phyloP scores from a whole-genome alignment of 768 basidiomycete genomes.

The Serendipita sp. region DNA sequence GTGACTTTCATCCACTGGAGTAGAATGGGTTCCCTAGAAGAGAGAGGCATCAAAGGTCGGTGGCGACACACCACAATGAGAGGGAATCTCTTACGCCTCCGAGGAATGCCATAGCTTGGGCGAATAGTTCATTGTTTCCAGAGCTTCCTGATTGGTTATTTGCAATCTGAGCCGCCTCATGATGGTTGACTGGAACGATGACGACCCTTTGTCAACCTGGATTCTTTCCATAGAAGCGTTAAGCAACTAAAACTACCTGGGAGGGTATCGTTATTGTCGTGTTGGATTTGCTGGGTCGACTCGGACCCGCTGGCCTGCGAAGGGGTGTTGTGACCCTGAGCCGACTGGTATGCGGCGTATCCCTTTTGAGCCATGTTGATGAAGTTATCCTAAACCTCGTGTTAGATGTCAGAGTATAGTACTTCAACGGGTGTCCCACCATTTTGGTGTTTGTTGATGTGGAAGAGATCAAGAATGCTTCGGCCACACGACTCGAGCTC shows the following conservation, averaged over 20 bases:
- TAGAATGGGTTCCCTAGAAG: conserved; percentile 33
- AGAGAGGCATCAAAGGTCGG: neutral
- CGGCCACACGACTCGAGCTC: no score
- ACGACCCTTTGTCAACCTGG: conserved; percentile 4
- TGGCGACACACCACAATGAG: no score
- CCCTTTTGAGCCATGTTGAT: conserved; percentile 59
- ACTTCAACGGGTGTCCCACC: no score
- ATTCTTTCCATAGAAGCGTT: no score
- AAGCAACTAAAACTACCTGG: neutral
- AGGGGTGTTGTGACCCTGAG: conserved; percentile 34
- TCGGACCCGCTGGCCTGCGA: conserved; percentile 11
- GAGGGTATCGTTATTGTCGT: conserved; percentile 12
- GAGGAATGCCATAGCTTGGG: conserved; percentile 29
- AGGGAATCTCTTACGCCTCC: conserved; percentile 33
- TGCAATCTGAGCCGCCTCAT: conserved; percentile 45
- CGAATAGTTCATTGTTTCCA: conserved; percentile 42
- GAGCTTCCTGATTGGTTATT: conserved; percentile 31
- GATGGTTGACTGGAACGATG: conserved; percentile 38
- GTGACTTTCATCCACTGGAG: conserved; percentile 51
- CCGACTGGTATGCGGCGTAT: conserved; percentile 35
- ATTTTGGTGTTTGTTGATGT: no score
- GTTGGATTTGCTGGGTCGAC: conserved; percentile 15
- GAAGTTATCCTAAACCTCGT: conserved; percentile 40
- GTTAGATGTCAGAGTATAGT: no score
- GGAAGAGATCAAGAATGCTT: no score